Conservation (phyloP, 768 basidiomycete genomes). For the Cystofilobasidium macerans region DNA sequence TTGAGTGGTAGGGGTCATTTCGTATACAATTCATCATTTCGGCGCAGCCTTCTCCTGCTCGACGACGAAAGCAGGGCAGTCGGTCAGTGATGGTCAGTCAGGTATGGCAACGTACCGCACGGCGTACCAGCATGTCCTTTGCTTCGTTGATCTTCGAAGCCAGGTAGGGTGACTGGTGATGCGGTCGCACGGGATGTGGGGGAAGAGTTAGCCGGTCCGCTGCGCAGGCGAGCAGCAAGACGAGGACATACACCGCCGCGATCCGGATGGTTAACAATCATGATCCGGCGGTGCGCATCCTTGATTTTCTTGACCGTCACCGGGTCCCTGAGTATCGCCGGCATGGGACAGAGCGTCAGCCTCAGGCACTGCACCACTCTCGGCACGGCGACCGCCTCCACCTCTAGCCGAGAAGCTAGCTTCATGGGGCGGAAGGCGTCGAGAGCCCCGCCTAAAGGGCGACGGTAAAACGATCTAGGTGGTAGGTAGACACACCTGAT, state of each 20-base stretch:
- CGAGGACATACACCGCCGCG: conserved; percentile 53
- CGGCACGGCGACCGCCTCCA: too few species aligned
- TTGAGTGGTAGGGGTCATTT: background rate
- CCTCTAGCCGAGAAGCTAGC: too few species aligned
- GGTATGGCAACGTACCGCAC: background rate
- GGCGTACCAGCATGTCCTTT: conserved; percentile 63
- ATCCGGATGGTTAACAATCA: conserved; percentile 98
- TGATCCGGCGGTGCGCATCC: conserved; percentile 90
- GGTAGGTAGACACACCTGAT: conserved; percentile 85
- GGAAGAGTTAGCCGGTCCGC: background rate
- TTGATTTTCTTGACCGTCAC: conserved; percentile 66
- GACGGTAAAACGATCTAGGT: too few species aligned
- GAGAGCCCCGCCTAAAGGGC: too few species aligned
- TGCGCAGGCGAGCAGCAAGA: background rate
- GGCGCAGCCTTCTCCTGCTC: conserved; percentile 16
- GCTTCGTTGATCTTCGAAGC: conserved; percentile 99
- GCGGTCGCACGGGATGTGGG: background rate
- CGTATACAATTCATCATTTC: background rate
- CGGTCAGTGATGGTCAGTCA: background rate
- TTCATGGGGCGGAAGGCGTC: too few species aligned
- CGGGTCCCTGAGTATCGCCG: conserved; percentile 53
- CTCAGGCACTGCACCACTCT: too few species aligned
- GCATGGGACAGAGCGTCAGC: background rate
- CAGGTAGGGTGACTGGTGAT: conserved; percentile 64
- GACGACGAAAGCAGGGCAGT: background rate